A percentile compares a stretch with the other conserved stretches of the same genome.
Evolutionary conservation across 2,329 filamentous ascomycete genomes (phyloP).

Genomic region (Aspergillus ochraceus): DNA sequence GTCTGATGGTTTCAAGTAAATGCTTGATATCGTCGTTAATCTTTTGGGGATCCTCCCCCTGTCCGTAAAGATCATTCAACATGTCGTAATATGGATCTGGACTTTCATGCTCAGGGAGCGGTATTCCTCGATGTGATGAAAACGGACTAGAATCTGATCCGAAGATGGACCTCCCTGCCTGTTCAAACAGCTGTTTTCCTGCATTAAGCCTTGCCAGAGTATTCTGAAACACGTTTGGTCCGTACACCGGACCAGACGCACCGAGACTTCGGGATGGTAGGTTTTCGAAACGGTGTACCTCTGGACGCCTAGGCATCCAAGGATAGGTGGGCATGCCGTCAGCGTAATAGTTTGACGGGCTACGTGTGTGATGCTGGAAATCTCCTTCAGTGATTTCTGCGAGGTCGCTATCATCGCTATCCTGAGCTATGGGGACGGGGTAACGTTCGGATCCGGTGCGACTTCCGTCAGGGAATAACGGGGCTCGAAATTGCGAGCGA

Average conservation of each 20-base stretch:
- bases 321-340: neutral
- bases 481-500: neutral
- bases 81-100: constrained; percentile 2
- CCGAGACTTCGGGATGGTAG: neutral
- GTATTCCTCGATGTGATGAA: neutral
- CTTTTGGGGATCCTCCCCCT: constrained; percentile 48
- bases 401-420: constrained; percentile 35
- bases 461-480: neutral
- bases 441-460: neutral
- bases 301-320: neutral
- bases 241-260: constrained; percentile 10
- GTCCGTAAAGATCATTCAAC: constrained; percentile 19
- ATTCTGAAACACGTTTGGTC: constrained; percentile 17
- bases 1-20: constrained; percentile 70
- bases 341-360: neutral
- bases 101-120: neutral
- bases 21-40: constrained; percentile 68
- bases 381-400: constrained; percentile 29
- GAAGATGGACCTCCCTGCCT: constrained; percentile 12
- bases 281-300: neutral
- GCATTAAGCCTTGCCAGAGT: constrained; percentile 21
- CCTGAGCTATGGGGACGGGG: constrained; percentile 5
- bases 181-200: constrained; percentile 12
- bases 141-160: constrained; percentile 5
- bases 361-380: constrained; percentile 11